Evolutionary conservation across 2,329 filamentous ascomycete genomes (phyloP).

Genomic region (Xylariaceae sp.): DNA sequence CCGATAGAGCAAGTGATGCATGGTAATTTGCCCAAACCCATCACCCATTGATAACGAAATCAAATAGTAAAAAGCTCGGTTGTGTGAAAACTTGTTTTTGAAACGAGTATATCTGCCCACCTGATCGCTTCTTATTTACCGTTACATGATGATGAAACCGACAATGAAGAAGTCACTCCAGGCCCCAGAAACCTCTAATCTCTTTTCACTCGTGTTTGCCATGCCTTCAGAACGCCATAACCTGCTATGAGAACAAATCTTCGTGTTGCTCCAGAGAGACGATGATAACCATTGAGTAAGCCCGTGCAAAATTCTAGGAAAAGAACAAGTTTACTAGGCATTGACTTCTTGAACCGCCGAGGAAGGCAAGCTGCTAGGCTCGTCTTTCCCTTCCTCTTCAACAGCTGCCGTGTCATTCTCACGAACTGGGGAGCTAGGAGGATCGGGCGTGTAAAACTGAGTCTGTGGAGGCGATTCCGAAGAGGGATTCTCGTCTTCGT

Average conservation of each 20-base stretch:
- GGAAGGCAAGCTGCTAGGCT: conserved; percentile 27
- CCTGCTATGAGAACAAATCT: conserved; percentile 10
- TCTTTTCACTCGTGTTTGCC: conserved; percentile 14
- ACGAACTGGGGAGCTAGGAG: conserved; percentile 32
- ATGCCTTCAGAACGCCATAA: conserved; percentile 14
- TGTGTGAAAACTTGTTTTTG: conserved; percentile 3
- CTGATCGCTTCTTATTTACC: conserved; percentile 7
- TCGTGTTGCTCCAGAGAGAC: conserved; percentile 6
- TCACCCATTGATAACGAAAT: conserved; percentile 7
- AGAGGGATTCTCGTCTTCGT: conserved; percentile 23
- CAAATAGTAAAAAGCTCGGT: background rate
- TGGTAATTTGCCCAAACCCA: background rate
- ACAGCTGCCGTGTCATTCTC: conserved; percentile 14
- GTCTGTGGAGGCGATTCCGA: conserved; percentile 27
- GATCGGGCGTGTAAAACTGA: conserved; percentile 40
- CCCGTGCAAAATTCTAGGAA: background rate
- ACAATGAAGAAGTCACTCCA: conserved; percentile 4
- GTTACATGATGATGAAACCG: conserved; percentile 9
- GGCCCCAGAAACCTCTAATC: conserved; percentile 8
- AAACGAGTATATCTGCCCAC: background rate
- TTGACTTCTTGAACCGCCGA: conserved; percentile 33
- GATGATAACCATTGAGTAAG: conserved; percentile 3
- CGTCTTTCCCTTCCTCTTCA: conserved; percentile 21
- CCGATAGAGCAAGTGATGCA: background rate
- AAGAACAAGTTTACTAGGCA: conserved; percentile 24